Evolutionary conservation across 2,329 filamentous ascomycete genomes (phyloP).

Genomic region (Alternaria incomplexa): DNA sequence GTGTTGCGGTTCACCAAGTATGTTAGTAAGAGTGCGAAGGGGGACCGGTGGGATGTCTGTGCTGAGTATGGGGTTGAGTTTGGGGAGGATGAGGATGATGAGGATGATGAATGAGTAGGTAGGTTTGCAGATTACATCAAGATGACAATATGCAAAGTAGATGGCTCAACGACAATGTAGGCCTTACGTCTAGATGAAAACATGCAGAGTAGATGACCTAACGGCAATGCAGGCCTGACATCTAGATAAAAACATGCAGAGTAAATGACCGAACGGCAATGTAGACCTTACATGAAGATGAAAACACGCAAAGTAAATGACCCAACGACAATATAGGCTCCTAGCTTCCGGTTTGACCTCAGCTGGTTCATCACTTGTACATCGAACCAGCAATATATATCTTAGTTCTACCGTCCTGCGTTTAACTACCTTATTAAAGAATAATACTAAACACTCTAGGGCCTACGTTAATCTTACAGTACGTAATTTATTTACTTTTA

Average conservation of each 20-base stretch:
- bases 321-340: not conserved
- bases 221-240: too few relatives aligned
- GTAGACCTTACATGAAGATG: too few relatives aligned
- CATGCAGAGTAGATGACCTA: not conserved
- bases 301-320: not conserved
- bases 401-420: not conserved
- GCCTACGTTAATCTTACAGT: too few relatives aligned
- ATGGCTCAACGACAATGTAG: not conserved
- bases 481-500: too few relatives aligned
- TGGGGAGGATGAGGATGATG: conserved; percentile 55
- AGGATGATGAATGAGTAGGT: conserved; percentile 37
- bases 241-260: too few relatives aligned
- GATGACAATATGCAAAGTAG: not conserved
- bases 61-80: conserved; percentile 76
- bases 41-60: conserved; percentile 91
- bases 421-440: not conserved
- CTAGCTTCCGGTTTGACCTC: not conserved
- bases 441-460: too few relatives aligned
- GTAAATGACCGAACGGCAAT: not conserved
- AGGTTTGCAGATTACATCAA: not conserved
- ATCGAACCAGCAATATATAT: too few relatives aligned
- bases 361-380: too few relatives aligned
- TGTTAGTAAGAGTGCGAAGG: conserved; percentile 79
- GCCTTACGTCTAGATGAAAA: not conserved
- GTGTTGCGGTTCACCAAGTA: conserved; percentile 96